phyloP scores from a whole-genome alignment of 2,329 filamentous ascomycete genomes.

The Nigrospora oryzae region DNA sequence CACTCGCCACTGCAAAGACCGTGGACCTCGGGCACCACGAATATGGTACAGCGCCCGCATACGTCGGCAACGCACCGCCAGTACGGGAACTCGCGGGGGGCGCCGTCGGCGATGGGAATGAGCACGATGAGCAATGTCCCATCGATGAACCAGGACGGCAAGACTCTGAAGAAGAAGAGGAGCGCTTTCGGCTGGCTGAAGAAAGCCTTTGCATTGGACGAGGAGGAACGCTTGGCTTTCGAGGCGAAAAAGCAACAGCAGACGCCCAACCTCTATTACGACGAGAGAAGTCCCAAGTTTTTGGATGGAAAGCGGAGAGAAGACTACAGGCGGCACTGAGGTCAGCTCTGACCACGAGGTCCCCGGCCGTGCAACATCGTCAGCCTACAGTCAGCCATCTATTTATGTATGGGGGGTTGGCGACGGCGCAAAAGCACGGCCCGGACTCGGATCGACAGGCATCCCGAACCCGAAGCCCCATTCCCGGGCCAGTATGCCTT shows the following conservation, averaged over 20 bases:
- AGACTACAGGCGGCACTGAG: too few species aligned
- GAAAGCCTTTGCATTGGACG: constrained; percentile 57
- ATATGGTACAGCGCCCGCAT: constrained; percentile 18
- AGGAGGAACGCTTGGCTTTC: constrained; percentile 53
- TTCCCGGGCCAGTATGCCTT: too few species aligned
- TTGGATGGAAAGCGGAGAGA: constrained; percentile 41
- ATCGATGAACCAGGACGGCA: constrained; percentile 27
- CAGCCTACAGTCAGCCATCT: too few species aligned
- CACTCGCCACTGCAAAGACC: constrained; percentile 53
- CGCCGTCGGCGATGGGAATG: constrained; percentile 46
- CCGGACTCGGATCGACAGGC: too few species aligned
- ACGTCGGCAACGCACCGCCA: constrained; percentile 9
- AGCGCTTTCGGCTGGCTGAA: constrained; percentile 62
- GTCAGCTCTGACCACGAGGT: too few species aligned
- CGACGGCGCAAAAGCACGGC: too few species aligned
- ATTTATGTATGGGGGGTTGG: too few species aligned
- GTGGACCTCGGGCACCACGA: constrained; percentile 38
- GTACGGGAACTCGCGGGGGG: constrained; percentile 30
- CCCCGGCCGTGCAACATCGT: too few species aligned
- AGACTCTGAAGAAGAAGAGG: constrained; percentile 55
- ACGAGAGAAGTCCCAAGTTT: constrained; percentile 41
- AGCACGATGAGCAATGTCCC: constrained; percentile 50
- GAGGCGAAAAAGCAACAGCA: constrained; percentile 44
- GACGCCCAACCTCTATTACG: constrained; percentile 37
- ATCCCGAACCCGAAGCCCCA: too few species aligned